Percentiles rank a stretch among this genome's conserved stretches.
These are phyloP conservation scores for Hypomyces perniciosus DNA, from an alignment of 2,329 filamentous ascomycete species.

Conservation along the genomic window DNA sequence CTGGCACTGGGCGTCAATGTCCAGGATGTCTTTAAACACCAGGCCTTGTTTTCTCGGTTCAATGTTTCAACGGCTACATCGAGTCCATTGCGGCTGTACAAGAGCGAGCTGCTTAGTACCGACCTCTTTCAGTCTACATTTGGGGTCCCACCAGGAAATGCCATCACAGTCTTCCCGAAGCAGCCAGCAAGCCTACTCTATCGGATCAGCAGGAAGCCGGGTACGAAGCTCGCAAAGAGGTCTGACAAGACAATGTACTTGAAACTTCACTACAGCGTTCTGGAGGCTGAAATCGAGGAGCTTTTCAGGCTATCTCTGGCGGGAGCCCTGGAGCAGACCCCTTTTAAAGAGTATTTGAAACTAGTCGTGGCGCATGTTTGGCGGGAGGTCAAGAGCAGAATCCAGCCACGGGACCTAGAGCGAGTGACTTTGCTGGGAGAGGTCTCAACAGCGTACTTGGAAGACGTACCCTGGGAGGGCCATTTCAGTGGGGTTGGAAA, in stretches of 20 bases:
- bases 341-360: constrained; percentile 40
- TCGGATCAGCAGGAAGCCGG: constrained; percentile 59
- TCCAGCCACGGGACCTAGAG: constrained; percentile 50
- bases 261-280: constrained; percentile 66
- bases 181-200: constrained; percentile 79
- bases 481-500: constrained; percentile 46
- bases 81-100: constrained; percentile 68
- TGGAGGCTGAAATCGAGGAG: constrained; percentile 66
- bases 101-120: constrained; percentile 61
- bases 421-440: constrained; percentile 48
- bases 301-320: constrained; percentile 40
- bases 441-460: constrained; percentile 44
- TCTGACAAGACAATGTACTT: constrained; percentile 53
- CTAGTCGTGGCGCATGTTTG: constrained; percentile 41
- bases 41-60: constrained; percentile 79
- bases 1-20: constrained; percentile 92
- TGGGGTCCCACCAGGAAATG: constrained; percentile 45
- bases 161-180: constrained; percentile 65
- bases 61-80: constrained; percentile 76
- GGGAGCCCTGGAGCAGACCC: constrained; percentile 32
- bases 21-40: constrained; percentile 87
- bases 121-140: constrained; percentile 62
- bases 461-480: constrained; percentile 40
- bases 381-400: constrained; percentile 35
- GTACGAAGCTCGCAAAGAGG: constrained; percentile 26